Percentiles rank a stretch among this genome's conserved stretches.
phyloP scores from a whole-genome alignment of 2,329 filamentous ascomycete genomes.

The Exophiala aquamarina region DNA sequence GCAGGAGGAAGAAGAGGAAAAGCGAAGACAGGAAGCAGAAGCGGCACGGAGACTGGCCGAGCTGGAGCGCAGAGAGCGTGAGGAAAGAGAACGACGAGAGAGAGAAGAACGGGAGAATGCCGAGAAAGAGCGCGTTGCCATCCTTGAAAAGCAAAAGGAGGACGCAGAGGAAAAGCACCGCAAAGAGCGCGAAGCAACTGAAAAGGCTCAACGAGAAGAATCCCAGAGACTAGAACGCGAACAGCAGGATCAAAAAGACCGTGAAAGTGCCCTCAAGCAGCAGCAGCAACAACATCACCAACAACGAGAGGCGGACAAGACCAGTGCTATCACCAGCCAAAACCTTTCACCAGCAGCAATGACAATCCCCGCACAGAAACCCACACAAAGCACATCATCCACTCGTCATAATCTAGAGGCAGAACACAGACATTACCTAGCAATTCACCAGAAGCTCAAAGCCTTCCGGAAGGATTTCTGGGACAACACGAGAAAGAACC shows the following conservation, averaged over 20 bases:
- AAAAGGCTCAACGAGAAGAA: constrained; percentile 31
- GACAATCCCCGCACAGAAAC: constrained; percentile 9
- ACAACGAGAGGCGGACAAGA: constrained; percentile 9
- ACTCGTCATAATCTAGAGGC: constrained; percentile 36
- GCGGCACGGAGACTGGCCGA: constrained; percentile 33
- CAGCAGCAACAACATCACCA: not conserved
- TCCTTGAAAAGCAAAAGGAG: constrained; percentile 51
- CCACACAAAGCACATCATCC: too few species aligned
- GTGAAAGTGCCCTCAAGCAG: constrained; percentile 11
- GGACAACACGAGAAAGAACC: constrained; percentile 57
- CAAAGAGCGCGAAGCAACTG: constrained; percentile 34
- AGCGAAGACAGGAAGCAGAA: constrained; percentile 35
- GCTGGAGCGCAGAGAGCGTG: constrained; percentile 38
- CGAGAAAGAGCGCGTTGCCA: constrained; percentile 48
- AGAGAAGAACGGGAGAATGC: constrained; percentile 38
- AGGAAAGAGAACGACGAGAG: constrained; percentile 45
- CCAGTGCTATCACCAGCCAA: too few species aligned
- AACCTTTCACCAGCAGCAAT: too few species aligned
- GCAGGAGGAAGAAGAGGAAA: constrained; percentile 38
- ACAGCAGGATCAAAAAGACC: constrained; percentile 32
- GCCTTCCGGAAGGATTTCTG: constrained; percentile 54
- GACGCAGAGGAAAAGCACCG: constrained; percentile 35
- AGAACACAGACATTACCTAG: constrained; percentile 50
- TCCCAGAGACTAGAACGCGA: constrained; percentile 27
- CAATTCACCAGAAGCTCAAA: constrained; percentile 69